phyloP scores from a whole-genome alignment of 768 basidiomycete species.

The Boletus vermiculosoides region DNA sequence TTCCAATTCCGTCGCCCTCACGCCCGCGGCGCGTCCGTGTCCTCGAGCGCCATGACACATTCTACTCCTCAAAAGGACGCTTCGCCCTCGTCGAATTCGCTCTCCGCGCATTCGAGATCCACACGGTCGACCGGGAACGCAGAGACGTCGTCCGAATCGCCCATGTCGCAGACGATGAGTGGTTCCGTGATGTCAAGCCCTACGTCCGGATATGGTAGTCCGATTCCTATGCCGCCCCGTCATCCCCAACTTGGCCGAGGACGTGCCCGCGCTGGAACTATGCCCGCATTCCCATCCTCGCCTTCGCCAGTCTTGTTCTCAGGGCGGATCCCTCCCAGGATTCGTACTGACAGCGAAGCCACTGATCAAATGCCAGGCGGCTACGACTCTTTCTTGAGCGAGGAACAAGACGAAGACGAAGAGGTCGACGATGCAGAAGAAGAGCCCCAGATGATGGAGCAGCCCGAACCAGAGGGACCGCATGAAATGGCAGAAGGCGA shows the following conservation, averaged over 20 bases:
- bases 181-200: conserved; percentile 39
- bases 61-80: conserved; percentile 38
- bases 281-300: conserved; percentile 37
- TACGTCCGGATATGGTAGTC: conserved; percentile 33
- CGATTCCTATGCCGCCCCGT: conserved; percentile 50
- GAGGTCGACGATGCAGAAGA: conserved; percentile 33
- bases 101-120: conserved; percentile 41
- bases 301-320: conserved; percentile 37
- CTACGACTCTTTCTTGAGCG: conserved; percentile 33
- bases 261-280: conserved; percentile 39
- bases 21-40: conserved; percentile 42
- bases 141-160: conserved; percentile 58
- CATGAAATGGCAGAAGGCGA: conserved; percentile 63
- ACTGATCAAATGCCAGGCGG: conserved; percentile 28
- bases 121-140: conserved; percentile 64
- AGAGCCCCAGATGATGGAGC: conserved; percentile 40
- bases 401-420: conserved; percentile 31
- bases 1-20: conserved; percentile 57
- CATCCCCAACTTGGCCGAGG: conserved; percentile 42
- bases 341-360: conserved; percentile 30
- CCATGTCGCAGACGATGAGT: conserved; percentile 43
- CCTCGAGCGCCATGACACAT: conserved; percentile 42
- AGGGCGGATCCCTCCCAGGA: conserved; percentile 23
- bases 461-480: conserved; percentile 50
- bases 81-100: conserved; percentile 39